A percentile compares a stretch with the other conserved stretches of the same genome.
These are phyloP conservation scores for Monilinia fructigena DNA, from an alignment of 2,329 filamentous ascomycete species.

Conservation along the genomic window DNA sequence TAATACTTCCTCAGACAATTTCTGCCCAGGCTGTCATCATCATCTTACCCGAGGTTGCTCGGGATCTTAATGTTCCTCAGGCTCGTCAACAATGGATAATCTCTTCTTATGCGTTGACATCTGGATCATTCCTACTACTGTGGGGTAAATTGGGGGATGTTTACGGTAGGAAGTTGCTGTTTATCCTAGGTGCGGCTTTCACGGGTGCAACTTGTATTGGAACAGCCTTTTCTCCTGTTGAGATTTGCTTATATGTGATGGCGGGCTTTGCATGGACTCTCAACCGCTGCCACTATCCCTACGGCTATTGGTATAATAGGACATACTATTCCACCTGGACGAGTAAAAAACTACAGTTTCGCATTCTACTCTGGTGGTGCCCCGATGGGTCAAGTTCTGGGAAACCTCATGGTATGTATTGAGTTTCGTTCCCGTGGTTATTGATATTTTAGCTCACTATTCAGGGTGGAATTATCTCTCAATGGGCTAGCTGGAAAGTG, in stretches of 20 bases:
- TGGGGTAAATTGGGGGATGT: conserved; percentile 52
- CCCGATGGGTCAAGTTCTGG: conserved; percentile 62
- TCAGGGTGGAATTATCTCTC: conserved; percentile 58
- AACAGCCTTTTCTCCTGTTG: conserved; percentile 63
- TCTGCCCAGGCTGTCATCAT: conserved; percentile 54
- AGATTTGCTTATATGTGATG: conserved; percentile 67
- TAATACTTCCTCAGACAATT: conserved; percentile 12
- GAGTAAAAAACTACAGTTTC: conserved; percentile 70
- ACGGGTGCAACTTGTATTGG: conserved; percentile 57
- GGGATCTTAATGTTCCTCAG: conserved; percentile 36
- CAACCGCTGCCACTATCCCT: conserved; percentile 63
- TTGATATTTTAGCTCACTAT: conserved; percentile 38
- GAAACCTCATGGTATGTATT: conserved; percentile 47
- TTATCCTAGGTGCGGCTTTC: conserved; percentile 55
- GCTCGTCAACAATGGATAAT: conserved; percentile 40
- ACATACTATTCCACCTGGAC: conserved; percentile 64
- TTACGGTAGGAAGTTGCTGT: conserved; percentile 48
- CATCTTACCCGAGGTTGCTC: conserved; percentile 43
- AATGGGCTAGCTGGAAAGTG: conserved; percentile 65
- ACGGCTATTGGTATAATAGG: conserved; percentile 70
- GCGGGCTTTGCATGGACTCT: conserved; percentile 63
- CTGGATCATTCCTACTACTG: conserved; percentile 50
- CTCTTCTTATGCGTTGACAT: conserved; percentile 44
- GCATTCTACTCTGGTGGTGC: conserved; percentile 63
- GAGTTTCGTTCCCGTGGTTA: neutral